These are phyloP conservation scores for Graphilbum ipis-grandicollis DNA, from an alignment of 2,329 filamentous ascomycete species.

Conservation along the genomic window DNA sequence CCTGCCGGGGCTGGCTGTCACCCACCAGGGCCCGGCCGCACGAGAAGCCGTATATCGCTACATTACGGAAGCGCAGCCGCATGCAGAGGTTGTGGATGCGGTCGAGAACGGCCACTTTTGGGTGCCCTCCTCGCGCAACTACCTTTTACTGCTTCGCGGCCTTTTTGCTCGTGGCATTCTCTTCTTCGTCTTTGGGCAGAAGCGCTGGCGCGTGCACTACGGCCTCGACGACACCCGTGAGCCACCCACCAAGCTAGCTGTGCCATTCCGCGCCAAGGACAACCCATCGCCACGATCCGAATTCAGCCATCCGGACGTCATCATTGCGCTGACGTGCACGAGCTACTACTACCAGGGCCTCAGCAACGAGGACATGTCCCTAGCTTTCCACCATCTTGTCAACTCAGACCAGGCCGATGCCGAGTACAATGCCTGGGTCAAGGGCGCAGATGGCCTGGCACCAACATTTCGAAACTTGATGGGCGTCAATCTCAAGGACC, in stretches of 20 bases:
- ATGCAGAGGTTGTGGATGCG: too few species aligned
- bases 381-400: slow-evolving; percentile 26
- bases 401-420: slow-evolving; percentile 30
- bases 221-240: slow-evolving; percentile 28
- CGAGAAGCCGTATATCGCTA: slow-evolving; percentile 13
- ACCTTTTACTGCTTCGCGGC: slow-evolving; percentile 32
- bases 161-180: slow-evolving; percentile 39
- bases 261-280: slow-evolving; percentile 45
- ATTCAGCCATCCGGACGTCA: slow-evolving; percentile 44
- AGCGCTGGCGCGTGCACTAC: slow-evolving; percentile 50
- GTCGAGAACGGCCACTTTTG: slow-evolving; percentile 15
- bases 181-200: slow-evolving; percentile 31
- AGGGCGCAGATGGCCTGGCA: slow-evolving; percentile 16
- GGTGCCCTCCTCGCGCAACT: slow-evolving; percentile 13
- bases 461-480: slow-evolving; percentile 20
- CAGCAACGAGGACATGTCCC: slow-evolving; percentile 26
- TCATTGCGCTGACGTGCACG: slow-evolving; percentile 36
- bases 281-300: slow-evolving; percentile 35
- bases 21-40: slow-evolving; percentile 8
- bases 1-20: slow-evolving; percentile 21
- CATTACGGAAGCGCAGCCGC: slow-evolving; percentile 22
- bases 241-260: slow-evolving; percentile 28
- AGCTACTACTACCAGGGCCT: slow-evolving; percentile 42
- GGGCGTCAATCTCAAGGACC: slow-evolving; percentile 43
- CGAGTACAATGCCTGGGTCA: slow-evolving; percentile 34